Conservation (phyloP, 176 grass and related monocot species). For the Ensete glaucum region DNA sequence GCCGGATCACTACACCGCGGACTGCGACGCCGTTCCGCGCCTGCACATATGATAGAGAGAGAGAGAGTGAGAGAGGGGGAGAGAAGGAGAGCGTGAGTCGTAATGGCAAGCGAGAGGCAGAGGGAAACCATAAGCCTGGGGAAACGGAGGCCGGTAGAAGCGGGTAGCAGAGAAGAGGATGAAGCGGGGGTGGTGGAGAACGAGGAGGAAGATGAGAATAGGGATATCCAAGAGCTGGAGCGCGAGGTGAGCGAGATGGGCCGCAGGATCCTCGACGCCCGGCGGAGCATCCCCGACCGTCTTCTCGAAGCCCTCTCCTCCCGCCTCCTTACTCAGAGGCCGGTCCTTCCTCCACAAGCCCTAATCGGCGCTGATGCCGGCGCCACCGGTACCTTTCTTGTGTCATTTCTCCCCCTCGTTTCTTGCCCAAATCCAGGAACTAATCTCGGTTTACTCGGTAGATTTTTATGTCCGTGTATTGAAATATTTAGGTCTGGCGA, state of each 20-base stretch:
- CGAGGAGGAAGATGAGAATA: constrained; percentile 16
- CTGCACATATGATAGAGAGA: too few species aligned
- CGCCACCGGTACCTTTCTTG: background rate
- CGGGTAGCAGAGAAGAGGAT: background rate
- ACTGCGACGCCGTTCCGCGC: too few species aligned
- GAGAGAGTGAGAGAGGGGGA: too few species aligned
- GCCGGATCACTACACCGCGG: background rate
- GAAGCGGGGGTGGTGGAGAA: background rate
- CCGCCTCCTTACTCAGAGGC: constrained; percentile 23
- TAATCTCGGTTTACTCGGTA: background rate
- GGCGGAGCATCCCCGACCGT: constrained; percentile 21
- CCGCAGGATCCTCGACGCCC: constrained; percentile 37
- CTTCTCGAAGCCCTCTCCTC: constrained; percentile 7
- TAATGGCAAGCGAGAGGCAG: background rate
- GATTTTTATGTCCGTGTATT: too few species aligned
- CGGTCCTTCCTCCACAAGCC: constrained; percentile 1
- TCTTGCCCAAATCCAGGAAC: background rate
- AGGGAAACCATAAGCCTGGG: constrained; percentile 12
- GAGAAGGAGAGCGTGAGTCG: too few species aligned
- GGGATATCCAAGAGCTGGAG: constrained; percentile 36
- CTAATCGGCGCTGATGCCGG: background rate
- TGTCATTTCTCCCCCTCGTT: background rate
- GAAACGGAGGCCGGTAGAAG: constrained; percentile 33
- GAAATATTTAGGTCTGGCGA: too few species aligned
- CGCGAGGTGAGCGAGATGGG: constrained; percentile 44